phyloP scores from a whole-genome alignment of 306 rosid genomes.

The Pterocarpus santalinus region DNA sequence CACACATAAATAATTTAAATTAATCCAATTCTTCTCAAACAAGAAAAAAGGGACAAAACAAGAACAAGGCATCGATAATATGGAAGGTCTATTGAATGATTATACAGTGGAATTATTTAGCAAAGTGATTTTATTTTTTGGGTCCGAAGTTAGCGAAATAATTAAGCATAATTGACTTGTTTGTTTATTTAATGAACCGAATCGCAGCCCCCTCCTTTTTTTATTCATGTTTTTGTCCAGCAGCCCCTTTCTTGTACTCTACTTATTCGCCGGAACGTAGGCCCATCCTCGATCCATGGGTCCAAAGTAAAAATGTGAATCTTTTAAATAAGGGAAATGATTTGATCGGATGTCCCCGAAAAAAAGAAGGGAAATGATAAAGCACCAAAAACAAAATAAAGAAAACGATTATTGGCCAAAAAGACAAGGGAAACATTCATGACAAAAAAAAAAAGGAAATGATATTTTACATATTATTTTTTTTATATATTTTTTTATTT shows the following conservation, averaged over 20 bases:
- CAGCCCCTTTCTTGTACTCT: not conserved
- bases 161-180: not conserved
- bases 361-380: no score
- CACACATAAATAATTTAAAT: not conserved
- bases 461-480: no score
- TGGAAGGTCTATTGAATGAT: constrained; percentile 6
- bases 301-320: not conserved
- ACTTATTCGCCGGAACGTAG: constrained; percentile 5
- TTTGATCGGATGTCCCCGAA: no score
- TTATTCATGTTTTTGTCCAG: no score
- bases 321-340: not conserved
- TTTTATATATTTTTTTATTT: no score
- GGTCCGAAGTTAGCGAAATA: not conserved
- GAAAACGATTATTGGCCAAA: no score
- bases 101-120: not conserved
- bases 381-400: no score
- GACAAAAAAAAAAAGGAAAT: no score
- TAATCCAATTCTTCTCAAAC: not conserved
- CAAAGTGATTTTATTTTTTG: no score
- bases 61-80: not conserved
- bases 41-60: not conserved
- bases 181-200: not conserved
- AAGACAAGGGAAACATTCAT: no score
- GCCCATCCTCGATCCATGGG: constrained; percentile 20
- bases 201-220: not conserved